phyloP scores from a whole-genome alignment of 2,329 filamentous ascomycete genomes.

The Paraconiothyrium brasiliense region DNA sequence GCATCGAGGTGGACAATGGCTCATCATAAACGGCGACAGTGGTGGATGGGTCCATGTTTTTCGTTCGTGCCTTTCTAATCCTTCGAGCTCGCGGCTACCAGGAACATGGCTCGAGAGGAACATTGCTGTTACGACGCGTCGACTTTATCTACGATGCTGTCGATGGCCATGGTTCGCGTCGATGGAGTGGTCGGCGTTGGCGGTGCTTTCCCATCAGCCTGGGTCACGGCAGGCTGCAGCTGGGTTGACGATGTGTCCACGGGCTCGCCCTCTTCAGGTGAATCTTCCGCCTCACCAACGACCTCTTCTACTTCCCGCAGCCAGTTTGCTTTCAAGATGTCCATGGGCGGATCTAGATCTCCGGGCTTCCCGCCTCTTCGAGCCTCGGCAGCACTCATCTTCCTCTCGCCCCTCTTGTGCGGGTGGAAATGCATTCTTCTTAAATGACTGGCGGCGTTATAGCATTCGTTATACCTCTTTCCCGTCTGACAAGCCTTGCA shows the following conservation, averaged over 20 bases:
- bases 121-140: slow-evolving; percentile 40
- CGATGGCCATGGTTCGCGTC: slow-evolving; percentile 50
- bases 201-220: slow-evolving; percentile 44
- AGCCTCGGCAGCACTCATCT: slow-evolving; percentile 66
- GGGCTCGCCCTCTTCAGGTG: slow-evolving; percentile 30
- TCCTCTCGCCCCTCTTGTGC: slow-evolving; percentile 63
- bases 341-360: slow-evolving; percentile 65
- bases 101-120: slow-evolving; percentile 15
- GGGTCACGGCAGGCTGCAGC: slow-evolving; percentile 26
- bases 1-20: not conserved
- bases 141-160: slow-evolving; percentile 51
- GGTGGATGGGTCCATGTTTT: not conserved
- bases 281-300: slow-evolving; percentile 39
- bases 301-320: slow-evolving; percentile 65
- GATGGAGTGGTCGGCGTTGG: slow-evolving; percentile 50
- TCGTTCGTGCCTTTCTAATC: slow-evolving; percentile 1
- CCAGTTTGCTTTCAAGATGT: slow-evolving; percentile 66
- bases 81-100: slow-evolving; percentile 2
- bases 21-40: not conserved
- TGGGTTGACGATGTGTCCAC: slow-evolving; percentile 31
- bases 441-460: slow-evolving; percentile 92
- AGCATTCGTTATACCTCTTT: slow-evolving; percentile 90
- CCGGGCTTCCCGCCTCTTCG: slow-evolving; percentile 68
- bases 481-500: slow-evolving; percentile 82
- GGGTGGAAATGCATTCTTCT: slow-evolving; percentile 87